phyloP scores from a whole-genome alignment of 2,329 filamentous ascomycete species.

The Colletotrichum liriopes region DNA sequence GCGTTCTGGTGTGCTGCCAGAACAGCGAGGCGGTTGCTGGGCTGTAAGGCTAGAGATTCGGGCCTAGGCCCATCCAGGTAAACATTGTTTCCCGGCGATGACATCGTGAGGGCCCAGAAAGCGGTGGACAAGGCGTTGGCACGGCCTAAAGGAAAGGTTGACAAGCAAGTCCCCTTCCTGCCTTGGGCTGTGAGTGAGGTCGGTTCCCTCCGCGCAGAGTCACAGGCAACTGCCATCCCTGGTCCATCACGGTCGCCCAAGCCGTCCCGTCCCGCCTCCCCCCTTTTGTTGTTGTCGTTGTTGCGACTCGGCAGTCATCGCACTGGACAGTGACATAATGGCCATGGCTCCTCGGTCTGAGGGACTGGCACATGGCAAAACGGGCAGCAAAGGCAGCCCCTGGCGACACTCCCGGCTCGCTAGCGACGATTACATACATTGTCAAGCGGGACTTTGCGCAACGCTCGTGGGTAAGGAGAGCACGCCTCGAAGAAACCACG shows the following conservation, averaged over 20 bases:
- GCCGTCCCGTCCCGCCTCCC: background rate
- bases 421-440: background rate
- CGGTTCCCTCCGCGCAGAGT: background rate
- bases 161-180: background rate
- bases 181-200: background rate
- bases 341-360: background rate
- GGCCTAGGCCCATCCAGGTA: slow-evolving; percentile 7
- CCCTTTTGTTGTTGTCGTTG: background rate
- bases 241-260: background rate
- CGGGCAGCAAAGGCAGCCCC: background rate
- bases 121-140: background rate
- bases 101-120: background rate
- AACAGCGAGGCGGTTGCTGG: slow-evolving; percentile 2
- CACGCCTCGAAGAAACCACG: background rate
- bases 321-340: background rate
- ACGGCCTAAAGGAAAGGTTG: background rate
- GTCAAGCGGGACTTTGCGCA: background rate
- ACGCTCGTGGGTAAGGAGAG: background rate
- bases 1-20: background rate
- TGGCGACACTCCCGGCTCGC: background rate
- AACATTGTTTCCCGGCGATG: background rate
- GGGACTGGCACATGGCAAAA: background rate
- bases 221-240: background rate
- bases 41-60: slow-evolving; percentile 12
- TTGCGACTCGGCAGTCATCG: background rate